phyloP scores from a whole-genome alignment of 2,329 filamentous ascomycete genomes.

The Myriosclerotinia duriaeana region DNA sequence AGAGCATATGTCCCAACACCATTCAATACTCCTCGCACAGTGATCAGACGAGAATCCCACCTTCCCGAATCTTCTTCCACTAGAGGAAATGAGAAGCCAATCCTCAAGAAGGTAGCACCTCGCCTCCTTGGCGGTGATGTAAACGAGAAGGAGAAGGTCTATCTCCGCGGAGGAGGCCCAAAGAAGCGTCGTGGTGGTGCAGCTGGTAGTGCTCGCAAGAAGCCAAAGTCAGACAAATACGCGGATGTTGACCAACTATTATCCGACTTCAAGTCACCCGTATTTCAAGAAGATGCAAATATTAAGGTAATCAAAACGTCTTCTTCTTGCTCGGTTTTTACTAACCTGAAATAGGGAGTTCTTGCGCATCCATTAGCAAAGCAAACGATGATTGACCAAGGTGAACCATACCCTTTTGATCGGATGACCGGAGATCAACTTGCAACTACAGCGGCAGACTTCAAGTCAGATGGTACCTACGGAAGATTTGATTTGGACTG shows the following conservation, averaged over 20 bases:
- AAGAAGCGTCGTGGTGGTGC: slow-evolving; percentile 15
- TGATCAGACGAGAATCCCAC: background rate
- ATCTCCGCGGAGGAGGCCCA: slow-evolving; percentile 15
- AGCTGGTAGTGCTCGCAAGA: slow-evolving; percentile 12
- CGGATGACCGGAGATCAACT: slow-evolving; percentile 40
- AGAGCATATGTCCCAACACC: slow-evolving; percentile 13
- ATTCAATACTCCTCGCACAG: slow-evolving; percentile 11
- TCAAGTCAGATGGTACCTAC: slow-evolving; percentile 54
- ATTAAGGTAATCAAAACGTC: slow-evolving; percentile 12
- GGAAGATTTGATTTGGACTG: slow-evolving; percentile 59
- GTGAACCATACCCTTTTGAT: slow-evolving; percentile 16
- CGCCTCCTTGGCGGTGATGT: background rate
- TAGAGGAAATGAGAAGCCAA: background rate
- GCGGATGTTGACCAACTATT: slow-evolving; percentile 20
- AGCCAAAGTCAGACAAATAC: slow-evolving; percentile 17
- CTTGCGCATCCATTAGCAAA: background rate
- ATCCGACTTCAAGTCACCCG: slow-evolving; percentile 20
- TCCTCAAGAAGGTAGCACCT: background rate
- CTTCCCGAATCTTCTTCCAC: background rate
- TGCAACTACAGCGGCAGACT: slow-evolving; percentile 53
- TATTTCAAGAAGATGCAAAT: slow-evolving; percentile 24
- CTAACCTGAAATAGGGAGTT: slow-evolving; percentile 1
- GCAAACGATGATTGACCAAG: background rate
- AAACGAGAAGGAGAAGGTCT: background rate
- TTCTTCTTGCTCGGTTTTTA: background rate